A percentile compares a stretch with the other conserved stretches of the same genome.
Evolutionary conservation across 352 stramenopile species (phyloP).

Genomic region (Phytopythium aichiense): DNA sequence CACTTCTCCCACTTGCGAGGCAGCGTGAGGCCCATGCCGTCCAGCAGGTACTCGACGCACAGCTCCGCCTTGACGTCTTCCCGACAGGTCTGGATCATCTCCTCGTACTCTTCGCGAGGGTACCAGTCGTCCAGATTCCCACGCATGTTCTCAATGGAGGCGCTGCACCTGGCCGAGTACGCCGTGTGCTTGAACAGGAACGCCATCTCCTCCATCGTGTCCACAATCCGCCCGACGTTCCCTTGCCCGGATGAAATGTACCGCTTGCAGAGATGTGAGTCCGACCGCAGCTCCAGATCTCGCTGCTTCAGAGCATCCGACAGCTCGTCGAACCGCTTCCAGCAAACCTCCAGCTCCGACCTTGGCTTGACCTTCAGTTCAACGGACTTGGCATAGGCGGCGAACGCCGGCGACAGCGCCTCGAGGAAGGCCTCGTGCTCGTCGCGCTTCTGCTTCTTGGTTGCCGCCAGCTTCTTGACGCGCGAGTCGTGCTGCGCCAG

Average conservation of each 20-base stretch:
- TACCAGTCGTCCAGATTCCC: conserved; percentile 13
- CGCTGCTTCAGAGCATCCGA: conserved; percentile 1
- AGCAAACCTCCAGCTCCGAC: conserved; percentile 3
- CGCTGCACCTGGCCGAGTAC: conserved; percentile 6
- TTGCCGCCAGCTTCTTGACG: conserved; percentile 7
- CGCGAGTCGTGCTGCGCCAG: conserved; percentile 8
- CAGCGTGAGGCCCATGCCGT: conserved; percentile 8
- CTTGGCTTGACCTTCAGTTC: neutral
- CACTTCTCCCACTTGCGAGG: conserved; percentile 16
- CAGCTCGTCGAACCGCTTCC: conserved; percentile 5
- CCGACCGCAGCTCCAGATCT: conserved; percentile 9
- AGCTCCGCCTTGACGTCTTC: conserved; percentile 18
- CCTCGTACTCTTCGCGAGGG: conserved; percentile 10
- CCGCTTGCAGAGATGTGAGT: conserved; percentile 10
- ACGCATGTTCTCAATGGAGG: too few species aligned
- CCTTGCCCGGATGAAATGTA: neutral
- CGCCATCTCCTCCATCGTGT: conserved; percentile 22
- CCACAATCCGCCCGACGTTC: conserved; percentile 8
- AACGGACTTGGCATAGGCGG: conserved; percentile 1
- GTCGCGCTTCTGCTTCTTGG: conserved; percentile 10
- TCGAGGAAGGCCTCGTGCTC: conserved; percentile 9
- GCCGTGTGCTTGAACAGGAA: conserved; percentile 19
- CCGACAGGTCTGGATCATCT: conserved; percentile 15
- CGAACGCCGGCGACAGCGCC: conserved; percentile 8
- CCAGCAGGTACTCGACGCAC: conserved; percentile 11